Percentiles rank a stretch among this genome's conserved stretches.
phyloP scores from a whole-genome alignment of 352 stramenopile species.

The Phytophthora crassamura region DNA sequence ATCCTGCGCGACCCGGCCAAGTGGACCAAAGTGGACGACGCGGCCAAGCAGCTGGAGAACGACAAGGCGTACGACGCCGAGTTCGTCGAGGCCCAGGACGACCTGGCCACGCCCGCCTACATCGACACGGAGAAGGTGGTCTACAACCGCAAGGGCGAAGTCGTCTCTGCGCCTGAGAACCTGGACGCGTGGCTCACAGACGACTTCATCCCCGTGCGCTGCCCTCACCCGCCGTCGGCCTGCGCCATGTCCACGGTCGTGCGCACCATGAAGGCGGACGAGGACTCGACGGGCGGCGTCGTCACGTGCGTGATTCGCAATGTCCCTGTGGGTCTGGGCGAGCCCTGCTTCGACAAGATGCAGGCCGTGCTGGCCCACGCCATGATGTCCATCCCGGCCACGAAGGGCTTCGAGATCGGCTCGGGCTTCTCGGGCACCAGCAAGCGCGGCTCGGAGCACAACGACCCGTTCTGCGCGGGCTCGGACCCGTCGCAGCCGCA shows the following conservation, averaged over 20 bases:
- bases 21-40: constrained; percentile 58
- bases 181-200: constrained; percentile 76
- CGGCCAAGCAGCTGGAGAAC: constrained; percentile 58
- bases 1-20: constrained; percentile 77
- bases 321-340: constrained; percentile 96
- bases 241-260: constrained; percentile 97
- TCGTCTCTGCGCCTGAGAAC: constrained; percentile 62
- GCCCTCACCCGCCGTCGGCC: constrained; percentile 92
- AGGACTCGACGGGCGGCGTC: constrained; percentile 94
- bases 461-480: constrained; percentile 96
- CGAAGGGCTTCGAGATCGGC: constrained; percentile 99
- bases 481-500: constrained; percentile 49
- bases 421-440: constrained; percentile 95
- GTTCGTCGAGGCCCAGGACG: constrained; percentile 70
- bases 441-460: constrained; percentile 97
- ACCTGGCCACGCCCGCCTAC: constrained; percentile 82
- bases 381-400: constrained; percentile 98
- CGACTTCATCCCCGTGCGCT: constrained; percentile 93
- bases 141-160: constrained; percentile 84
- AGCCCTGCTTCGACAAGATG: constrained; percentile 99
- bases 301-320: constrained; percentile 98
- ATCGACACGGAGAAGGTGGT: constrained; percentile 94
- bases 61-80: constrained; percentile 76
- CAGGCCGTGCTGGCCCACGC: constrained; percentile 98
- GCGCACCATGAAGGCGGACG: constrained; percentile 90